Conservation (phyloP, 495 filamentous ascomycete genomes). For the Penicillium flavigenum region DNA sequence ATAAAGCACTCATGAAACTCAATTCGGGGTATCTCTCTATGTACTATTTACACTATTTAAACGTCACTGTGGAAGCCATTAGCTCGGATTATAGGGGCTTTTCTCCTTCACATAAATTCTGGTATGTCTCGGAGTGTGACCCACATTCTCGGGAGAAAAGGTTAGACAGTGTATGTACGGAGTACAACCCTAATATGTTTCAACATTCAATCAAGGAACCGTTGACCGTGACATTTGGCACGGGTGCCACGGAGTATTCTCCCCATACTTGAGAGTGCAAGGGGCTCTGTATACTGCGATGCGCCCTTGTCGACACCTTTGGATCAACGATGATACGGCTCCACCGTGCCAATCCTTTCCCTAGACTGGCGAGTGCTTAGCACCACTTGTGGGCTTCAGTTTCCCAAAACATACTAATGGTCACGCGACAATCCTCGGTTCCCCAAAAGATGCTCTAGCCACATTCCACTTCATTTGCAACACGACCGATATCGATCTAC, state of each 20-base stretch:
- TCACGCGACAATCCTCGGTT: not conserved
- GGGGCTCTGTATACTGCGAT: not conserved
- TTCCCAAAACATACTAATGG: not conserved
- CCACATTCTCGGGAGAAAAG: too few species aligned
- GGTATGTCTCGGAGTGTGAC: not conserved
- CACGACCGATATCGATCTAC: not conserved
- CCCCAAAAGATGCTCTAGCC: not conserved
- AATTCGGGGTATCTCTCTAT: too few species aligned
- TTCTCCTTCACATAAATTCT: not conserved
- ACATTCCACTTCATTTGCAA: not conserved
- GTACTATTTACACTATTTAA: not conserved
- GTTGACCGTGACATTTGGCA: not conserved
- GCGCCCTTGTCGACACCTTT: not conserved
- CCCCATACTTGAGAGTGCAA: not conserved
- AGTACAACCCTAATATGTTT: not conserved
- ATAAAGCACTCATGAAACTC: too few species aligned
- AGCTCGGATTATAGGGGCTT: not conserved
- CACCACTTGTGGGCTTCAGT: not conserved
- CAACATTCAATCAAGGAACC: not conserved
- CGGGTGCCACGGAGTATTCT: not conserved
- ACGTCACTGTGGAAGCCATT: not conserved
- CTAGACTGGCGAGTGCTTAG: not conserved
- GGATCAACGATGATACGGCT: not conserved
- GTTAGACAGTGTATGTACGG: too few species aligned
- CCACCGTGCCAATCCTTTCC: not conserved